Percentiles rank a stretch among this genome's conserved stretches.
phyloP scores from a whole-genome alignment of 306 rosid genomes.

The Abrus precatorius region DNA sequence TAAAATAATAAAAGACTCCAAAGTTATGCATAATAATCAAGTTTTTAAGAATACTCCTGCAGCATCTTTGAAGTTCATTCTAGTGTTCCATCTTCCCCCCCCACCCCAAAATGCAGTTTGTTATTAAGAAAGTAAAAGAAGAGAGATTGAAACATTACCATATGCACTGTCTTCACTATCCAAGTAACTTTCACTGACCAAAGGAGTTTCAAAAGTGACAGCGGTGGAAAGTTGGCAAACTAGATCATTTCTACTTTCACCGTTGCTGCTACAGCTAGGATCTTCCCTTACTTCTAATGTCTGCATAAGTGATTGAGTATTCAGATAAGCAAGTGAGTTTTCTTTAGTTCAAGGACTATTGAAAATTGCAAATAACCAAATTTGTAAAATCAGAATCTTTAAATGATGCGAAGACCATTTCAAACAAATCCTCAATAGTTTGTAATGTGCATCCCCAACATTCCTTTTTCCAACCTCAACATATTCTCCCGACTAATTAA shows the following conservation, averaged over 20 bases:
- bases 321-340: conserved; percentile 32
- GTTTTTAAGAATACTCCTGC: conserved; percentile 10
- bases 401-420: background rate
- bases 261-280: conserved; percentile 58
- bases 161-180: conserved; percentile 63
- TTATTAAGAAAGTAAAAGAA: conserved; percentile 1
- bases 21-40: conserved; percentile 19
- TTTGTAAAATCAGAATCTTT: conserved; percentile 1
- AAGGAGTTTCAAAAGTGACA: conserved; percentile 46
- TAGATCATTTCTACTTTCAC: conserved; percentile 52
- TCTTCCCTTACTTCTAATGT: conserved; percentile 63
- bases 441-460: conserved; percentile 1
- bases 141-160: conserved; percentile 58
- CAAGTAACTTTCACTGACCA: conserved; percentile 56
- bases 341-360: conserved; percentile 22
- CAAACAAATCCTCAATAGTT: background rate
- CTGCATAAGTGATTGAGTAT: conserved; percentile 60
- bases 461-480: conserved; percentile 22
- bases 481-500: conserved; percentile 15
- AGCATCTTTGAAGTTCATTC: background rate
- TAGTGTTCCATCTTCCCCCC: background rate
- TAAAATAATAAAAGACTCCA: background rate
- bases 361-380: conserved; percentile 22
- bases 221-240: conserved; percentile 40
- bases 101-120: no score